phyloP scores from a whole-genome alignment of 228 moss, liverwort and hornwort species.

The Sphagnum fallax region DNA sequence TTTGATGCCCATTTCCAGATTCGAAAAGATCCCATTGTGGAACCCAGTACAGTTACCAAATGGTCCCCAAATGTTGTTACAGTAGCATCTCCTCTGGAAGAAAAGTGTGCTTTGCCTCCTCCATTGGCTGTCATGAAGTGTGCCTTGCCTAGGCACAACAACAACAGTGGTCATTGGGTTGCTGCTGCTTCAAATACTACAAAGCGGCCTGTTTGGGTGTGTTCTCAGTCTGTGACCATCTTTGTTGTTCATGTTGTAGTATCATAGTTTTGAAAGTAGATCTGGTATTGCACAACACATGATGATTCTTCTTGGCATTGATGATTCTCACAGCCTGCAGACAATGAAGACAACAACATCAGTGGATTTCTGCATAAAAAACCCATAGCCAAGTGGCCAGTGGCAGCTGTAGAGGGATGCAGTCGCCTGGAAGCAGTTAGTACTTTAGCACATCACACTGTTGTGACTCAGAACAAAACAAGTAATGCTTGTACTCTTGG shows the following conservation, averaged over 20 bases:
- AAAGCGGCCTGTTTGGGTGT: slow-evolving; percentile 44
- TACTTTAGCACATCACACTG: slow-evolving; percentile 35
- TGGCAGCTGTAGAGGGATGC: slow-evolving; percentile 17
- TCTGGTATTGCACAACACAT: neutral
- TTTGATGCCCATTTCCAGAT: no score
- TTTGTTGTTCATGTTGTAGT: neutral
- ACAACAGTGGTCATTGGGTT: neutral
- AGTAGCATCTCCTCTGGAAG: no score
- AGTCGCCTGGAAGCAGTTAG: slow-evolving; percentile 47
- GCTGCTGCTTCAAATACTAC: no score
- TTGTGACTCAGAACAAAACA: slow-evolving; percentile 30
- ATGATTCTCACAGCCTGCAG: neutral
- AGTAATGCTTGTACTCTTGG: slow-evolving; percentile 62
- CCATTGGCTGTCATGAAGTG: slow-evolving; percentile 9
- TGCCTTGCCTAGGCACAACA: slow-evolving; percentile 19
- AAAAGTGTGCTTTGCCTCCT: no score
- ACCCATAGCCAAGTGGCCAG: slow-evolving; percentile 20
- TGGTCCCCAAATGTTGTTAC: no score
- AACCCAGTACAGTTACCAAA: no score
- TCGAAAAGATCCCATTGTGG: no score
- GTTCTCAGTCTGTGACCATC: neutral
- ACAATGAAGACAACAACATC: neutral
- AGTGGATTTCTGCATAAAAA: slow-evolving; percentile 29
- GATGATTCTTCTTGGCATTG: no score
- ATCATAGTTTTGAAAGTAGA: neutral